Conservation (phyloP, 805 yeast genomes). For the Sugiyamaella floridensis region DNA sequence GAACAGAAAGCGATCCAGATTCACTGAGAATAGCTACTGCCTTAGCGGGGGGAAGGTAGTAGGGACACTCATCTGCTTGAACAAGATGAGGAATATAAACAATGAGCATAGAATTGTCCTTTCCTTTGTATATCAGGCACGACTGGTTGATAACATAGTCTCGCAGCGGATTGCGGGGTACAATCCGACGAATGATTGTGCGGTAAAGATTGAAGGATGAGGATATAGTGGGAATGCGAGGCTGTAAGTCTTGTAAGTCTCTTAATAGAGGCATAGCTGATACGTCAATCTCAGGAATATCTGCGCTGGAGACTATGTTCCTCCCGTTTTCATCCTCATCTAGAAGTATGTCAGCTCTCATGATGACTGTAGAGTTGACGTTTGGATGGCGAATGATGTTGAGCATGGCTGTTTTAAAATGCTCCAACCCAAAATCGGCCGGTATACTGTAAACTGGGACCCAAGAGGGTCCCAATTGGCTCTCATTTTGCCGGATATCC, state of each 20-base stretch:
- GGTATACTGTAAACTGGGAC: constrained; percentile 45
- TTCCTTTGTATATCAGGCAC: constrained; percentile 44
- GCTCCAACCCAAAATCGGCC: constrained; percentile 42
- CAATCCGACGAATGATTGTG: constrained; percentile 66
- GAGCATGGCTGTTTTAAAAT: constrained; percentile 70
- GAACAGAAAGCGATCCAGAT: constrained; percentile 49
- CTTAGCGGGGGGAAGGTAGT: constrained; percentile 78
- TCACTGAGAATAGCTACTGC: constrained; percentile 66
- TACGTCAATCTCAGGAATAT: constrained; percentile 36
- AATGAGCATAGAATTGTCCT: constrained; percentile 39
- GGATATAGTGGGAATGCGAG: constrained; percentile 11
- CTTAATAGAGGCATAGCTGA: constrained; percentile 29
- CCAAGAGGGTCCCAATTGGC: constrained; percentile 57
- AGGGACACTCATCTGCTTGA: constrained; percentile 60
- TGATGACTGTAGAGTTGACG: constrained; percentile 82
- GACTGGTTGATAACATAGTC: constrained; percentile 82
- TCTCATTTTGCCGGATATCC: constrained; percentile 35
- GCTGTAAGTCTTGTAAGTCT: constrained; percentile 16
- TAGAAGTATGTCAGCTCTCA: constrained; percentile 69
- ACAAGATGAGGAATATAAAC: constrained; percentile 72
- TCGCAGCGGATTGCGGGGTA: constrained; percentile 87
- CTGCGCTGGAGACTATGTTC: neutral
- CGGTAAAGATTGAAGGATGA: constrained; percentile 13
- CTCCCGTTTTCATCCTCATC: constrained; percentile 18
- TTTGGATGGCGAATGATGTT: constrained; percentile 78